Evolutionary conservation across 2,329 filamentous ascomycete species (phyloP), one percentile per base, ranked within the genome.

Genomic region (Sarocladium strictum): DNA sequence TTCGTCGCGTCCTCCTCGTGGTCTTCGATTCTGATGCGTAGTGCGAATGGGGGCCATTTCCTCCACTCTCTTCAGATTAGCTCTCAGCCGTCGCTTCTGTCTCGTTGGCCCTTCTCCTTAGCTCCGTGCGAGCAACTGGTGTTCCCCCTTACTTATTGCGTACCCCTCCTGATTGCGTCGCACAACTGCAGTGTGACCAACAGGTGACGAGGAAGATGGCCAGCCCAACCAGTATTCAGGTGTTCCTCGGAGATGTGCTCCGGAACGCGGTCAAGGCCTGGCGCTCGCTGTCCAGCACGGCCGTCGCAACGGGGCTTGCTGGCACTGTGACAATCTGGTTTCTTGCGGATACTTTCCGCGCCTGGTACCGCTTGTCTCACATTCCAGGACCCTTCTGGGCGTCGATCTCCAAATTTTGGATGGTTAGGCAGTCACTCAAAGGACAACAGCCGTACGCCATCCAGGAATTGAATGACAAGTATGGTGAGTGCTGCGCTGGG

Each of bases 351-450:
- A 43, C 59, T 0, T 32, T 60, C 21, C 58, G 57, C 3, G 14
- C 47, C 1, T 70, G 68, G 67, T 60, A 64, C 54, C 66, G 65
- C 37, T 61, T 71, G 29, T 67, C 63, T 7, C 66, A 70, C 53
- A 56, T 71, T 21, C 68, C 67, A 0, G 69, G 68, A 0, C 69
- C 69, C 1, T 65, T 66, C 53, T 61, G 63, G 58, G 66, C 65
- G 11, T 62, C 62, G 14, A 60, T 69, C 47, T 69, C 65, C 54
- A 67, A 69, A 41, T 62, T 59, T 21, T 69, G 68, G 66, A 64
- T 69, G 57, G 58, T 67, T 2, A 57, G 47, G 35, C 55, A 60
- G 14, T 65, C 65, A 1, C 56, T 67, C 37, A 62, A 60, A 7
- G 59, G 59, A 12, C 54, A 47, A 2, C 62, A 64, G 6, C 66